Percentiles rank a stretch among this genome's conserved stretches.
Evolutionary conservation across 345 rosid genomes (phyloP).

Genomic region (Raphanus raphanistrum): DNA sequence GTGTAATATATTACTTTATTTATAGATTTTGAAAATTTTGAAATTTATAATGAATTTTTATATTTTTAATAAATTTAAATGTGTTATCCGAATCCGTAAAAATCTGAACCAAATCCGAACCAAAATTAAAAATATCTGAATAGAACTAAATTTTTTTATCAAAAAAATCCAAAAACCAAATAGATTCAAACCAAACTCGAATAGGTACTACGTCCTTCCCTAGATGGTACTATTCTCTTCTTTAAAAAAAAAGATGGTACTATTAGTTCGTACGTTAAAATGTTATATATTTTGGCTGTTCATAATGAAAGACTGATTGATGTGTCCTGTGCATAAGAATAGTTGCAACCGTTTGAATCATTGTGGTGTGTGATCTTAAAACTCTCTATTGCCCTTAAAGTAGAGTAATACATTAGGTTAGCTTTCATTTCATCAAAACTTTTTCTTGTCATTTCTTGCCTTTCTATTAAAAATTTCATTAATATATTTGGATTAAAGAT

Average conservation of each 20-base stretch:
- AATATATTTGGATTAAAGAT: constrained; percentile 11
- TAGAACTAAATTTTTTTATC: too few relatives aligned
- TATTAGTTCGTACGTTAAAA: not conserved
- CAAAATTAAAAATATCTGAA: too few relatives aligned
- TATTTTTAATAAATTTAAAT: too few relatives aligned
- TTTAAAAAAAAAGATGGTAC: not conserved
- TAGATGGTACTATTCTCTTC: not conserved
- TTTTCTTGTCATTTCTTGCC: constrained; percentile 23
- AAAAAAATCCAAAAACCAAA: too few relatives aligned
- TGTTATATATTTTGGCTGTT: not conserved
- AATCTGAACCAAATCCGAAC: too few relatives aligned
- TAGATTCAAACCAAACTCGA: too few relatives aligned
- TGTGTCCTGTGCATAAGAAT: not conserved
- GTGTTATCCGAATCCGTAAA: too few relatives aligned
- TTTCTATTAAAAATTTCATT: not conserved
- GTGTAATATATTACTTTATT: too few relatives aligned
- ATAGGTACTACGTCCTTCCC: too few relatives aligned
- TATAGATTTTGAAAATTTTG: too few relatives aligned
- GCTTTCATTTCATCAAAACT: constrained; percentile 23
- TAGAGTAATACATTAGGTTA: constrained; percentile 19
- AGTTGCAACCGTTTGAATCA: constrained; percentile 6
- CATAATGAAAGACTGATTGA: not conserved
- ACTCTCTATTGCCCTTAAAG: not conserved
- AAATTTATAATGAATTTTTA: too few relatives aligned
- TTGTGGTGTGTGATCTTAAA: not conserved